These are phyloP conservation scores for Cryptococcus sp. DNA, from an alignment of 1,284 basidiomycete species.

Conservation along the genomic window DNA sequence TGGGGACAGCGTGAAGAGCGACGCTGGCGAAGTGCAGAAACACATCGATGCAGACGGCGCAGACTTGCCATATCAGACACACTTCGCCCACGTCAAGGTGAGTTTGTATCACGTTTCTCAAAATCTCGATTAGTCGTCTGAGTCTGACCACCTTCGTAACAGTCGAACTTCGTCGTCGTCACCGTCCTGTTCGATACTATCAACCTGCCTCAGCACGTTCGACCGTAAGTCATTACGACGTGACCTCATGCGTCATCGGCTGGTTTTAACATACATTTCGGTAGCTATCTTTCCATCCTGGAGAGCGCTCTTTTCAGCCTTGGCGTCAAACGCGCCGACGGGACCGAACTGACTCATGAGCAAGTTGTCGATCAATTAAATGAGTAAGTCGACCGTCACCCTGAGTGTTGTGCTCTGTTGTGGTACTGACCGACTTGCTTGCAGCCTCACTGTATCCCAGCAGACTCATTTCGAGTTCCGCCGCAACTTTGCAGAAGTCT, in stretches of 20 bases:
- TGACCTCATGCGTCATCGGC: slow-evolving; percentile 6
- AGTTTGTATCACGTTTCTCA: slow-evolving; percentile 22
- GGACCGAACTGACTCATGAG: slow-evolving; percentile 76
- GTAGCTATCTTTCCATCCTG: slow-evolving; percentile 79
- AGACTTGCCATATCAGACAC: slow-evolving; percentile 80
- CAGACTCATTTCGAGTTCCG: slow-evolving; percentile 72
- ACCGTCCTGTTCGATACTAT: slow-evolving; percentile 76
- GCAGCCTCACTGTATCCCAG: slow-evolving; percentile 80
- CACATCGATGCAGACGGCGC: slow-evolving; percentile 72
- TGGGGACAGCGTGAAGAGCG: slow-evolving; percentile 24
- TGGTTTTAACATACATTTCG: not conserved
- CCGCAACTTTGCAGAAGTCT: slow-evolving; percentile 70
- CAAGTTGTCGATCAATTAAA: slow-evolving; percentile 89
- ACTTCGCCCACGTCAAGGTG: slow-evolving; percentile 85
- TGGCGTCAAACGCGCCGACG: slow-evolving; percentile 72
- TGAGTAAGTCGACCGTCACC: slow-evolving; percentile 53
- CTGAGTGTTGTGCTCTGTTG: not conserved
- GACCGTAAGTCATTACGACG: slow-evolving; percentile 62
- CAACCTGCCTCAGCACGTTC: slow-evolving; percentile 68
- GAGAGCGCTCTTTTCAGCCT: slow-evolving; percentile 86
- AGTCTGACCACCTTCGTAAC: slow-evolving; percentile 56
- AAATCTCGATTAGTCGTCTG: not conserved
- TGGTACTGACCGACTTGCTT: not conserved
- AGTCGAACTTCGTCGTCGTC: slow-evolving; percentile 90
- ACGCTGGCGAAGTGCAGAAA: slow-evolving; percentile 57